Evolutionary conservation across 495 filamentous ascomycete genomes (phyloP).

Genomic region (Tetracladium marchalianum): DNA sequence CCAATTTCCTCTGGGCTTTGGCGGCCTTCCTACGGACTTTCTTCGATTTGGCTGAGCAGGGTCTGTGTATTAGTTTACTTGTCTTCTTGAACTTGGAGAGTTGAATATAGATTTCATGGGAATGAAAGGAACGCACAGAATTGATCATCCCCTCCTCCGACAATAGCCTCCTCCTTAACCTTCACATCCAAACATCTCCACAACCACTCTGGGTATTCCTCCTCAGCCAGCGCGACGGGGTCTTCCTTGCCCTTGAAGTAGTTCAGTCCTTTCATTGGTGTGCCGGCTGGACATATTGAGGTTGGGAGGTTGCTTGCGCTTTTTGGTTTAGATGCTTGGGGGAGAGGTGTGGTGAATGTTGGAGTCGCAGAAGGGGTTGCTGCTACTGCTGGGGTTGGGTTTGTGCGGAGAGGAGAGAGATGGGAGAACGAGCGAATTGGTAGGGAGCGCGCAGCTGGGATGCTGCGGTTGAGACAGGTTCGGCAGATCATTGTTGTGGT

Average conservation of each 20-base stretch:
- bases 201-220: slow-evolving; percentile 86
- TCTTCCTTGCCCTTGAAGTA: slow-evolving; percentile 69
- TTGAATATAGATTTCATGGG: background rate
- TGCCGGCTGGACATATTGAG: slow-evolving; percentile 57
- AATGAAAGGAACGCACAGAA: slow-evolving; percentile 54
- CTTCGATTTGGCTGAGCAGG: slow-evolving; percentile 59
- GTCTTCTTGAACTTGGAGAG: too few species aligned
- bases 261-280: slow-evolving; percentile 67
- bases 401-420: slow-evolving; percentile 3
- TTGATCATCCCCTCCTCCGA: slow-evolving; percentile 45
- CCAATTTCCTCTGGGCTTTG: slow-evolving; percentile 50
- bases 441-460: slow-evolving; percentile 4
- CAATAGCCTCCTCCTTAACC: slow-evolving; percentile 27
- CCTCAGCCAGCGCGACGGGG: slow-evolving; percentile 66
- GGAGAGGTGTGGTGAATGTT: slow-evolving; percentile 36
- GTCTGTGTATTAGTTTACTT: background rate
- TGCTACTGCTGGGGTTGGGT: slow-evolving; percentile 24
- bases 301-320: slow-evolving; percentile 14
- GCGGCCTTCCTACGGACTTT: slow-evolving; percentile 62
- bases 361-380: slow-evolving; percentile 40
- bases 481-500: slow-evolving; percentile 23
- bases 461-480: slow-evolving; percentile 15
- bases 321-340: slow-evolving; percentile 27
- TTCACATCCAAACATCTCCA: slow-evolving; percentile 63
- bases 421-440: slow-evolving; percentile 1